These are phyloP conservation scores for Talaromyces adpressus DNA, from an alignment of 495 filamentous ascomycete species.

Conservation along the genomic window DNA sequence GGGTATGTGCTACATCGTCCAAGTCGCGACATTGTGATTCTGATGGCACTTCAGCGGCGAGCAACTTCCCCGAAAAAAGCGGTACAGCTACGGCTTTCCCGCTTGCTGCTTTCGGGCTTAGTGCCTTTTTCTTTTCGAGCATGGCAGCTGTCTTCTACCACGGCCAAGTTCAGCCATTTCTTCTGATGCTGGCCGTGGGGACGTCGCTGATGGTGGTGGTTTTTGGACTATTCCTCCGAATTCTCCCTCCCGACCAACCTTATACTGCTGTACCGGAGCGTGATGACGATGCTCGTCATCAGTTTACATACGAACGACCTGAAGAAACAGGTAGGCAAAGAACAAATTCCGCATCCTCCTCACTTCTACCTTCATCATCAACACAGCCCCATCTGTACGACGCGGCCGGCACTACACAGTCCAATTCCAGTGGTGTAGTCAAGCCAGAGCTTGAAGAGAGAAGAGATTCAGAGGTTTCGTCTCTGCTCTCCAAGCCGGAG, in stretches of 20 bases:
- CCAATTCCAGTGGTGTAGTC: constrained; percentile 27
- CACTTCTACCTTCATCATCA: constrained; percentile 18
- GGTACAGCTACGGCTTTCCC: constrained; percentile 94
- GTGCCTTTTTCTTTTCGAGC: constrained; percentile 90
- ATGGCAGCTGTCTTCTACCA: constrained; percentile 74
- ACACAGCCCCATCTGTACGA: constrained; percentile 3
- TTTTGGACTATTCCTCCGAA: constrained; percentile 74
- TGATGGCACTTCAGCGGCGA: constrained; percentile 49
- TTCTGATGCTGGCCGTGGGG: constrained; percentile 73
- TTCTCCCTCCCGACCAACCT: constrained; percentile 53
- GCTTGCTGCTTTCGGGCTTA: constrained; percentile 85
- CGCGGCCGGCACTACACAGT: constrained; percentile 22
- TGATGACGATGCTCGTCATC: constrained; percentile 23
- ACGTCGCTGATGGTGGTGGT: constrained; percentile 67
- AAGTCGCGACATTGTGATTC: constrained; percentile 5
- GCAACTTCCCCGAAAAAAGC: constrained; percentile 87
- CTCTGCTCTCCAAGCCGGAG: constrained; percentile 64
- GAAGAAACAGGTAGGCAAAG: constrained; percentile 65
- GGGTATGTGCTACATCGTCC: constrained; percentile 27
- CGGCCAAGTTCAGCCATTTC: constrained; percentile 70
- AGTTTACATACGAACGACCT: constrained; percentile 22
- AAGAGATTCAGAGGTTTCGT: constrained; percentile 62
- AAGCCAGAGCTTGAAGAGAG: constrained; percentile 20
- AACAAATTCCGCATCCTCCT: constrained; percentile 23
- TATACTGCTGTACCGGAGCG: constrained; percentile 60